These are phyloP conservation scores for Paramecium pentaurelia DNA, from an alignment of 73 alveolate species.

Conservation along the genomic window DNA sequence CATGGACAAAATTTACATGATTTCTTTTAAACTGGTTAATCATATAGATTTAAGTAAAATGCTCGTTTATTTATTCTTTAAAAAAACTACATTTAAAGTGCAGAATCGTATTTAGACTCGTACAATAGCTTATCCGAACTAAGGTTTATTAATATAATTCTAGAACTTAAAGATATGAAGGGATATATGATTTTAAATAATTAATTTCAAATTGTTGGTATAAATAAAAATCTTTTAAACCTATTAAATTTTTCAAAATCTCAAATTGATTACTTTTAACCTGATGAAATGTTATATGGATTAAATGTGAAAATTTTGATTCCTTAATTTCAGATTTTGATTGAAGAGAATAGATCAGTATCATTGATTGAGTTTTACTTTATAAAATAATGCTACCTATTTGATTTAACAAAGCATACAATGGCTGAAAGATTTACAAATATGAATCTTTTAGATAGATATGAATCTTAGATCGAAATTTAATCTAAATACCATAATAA, in stretches of 20 bases:
- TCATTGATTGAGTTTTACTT: background rate
- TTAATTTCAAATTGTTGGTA: background rate
- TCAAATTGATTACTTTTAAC: background rate
- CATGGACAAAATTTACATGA: background rate
- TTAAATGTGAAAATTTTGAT: background rate
- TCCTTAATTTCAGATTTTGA: background rate
- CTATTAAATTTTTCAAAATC: background rate
- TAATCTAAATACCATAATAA: background rate
- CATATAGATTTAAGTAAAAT: background rate
- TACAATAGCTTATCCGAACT: background rate
- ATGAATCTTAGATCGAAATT: background rate
- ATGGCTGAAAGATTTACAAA: background rate
- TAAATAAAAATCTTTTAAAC: background rate
- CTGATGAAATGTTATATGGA: background rate
- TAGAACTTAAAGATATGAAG: background rate
- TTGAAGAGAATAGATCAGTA: background rate
- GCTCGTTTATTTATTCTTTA: background rate
- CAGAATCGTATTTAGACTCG: background rate
- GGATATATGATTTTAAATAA: background rate
- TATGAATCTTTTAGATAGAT: background rate
- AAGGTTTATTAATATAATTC: background rate
- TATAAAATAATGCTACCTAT: background rate
- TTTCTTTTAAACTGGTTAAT: background rate
- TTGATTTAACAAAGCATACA: background rate
- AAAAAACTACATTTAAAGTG: background rate